A percentile compares a stretch with the other conserved stretches of the same genome.
Conservation (phyloP, 306 rosid genomes). For the Nissolia schottii region DNA sequence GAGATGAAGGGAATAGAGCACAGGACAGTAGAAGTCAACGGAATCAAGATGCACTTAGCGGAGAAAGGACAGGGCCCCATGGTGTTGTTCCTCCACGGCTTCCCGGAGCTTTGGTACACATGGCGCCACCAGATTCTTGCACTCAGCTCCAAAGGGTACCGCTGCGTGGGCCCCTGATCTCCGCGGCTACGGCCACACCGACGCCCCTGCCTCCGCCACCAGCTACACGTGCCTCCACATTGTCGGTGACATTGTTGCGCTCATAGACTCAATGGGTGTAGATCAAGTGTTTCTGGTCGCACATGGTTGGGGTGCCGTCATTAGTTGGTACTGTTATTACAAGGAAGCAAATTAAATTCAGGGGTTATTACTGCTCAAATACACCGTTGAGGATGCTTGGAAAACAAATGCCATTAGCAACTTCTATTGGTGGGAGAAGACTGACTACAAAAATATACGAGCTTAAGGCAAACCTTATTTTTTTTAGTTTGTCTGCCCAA, state of each 20-base stretch:
- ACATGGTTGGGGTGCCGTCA: constrained; percentile 35
- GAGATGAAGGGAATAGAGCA: constrained; percentile 21
- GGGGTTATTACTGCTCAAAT: too few species aligned
- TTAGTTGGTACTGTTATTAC: constrained; percentile 32
- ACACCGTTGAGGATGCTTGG: too few species aligned
- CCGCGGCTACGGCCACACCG: constrained; percentile 36
- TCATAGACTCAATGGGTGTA: constrained; percentile 23
- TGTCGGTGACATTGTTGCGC: constrained; percentile 28
- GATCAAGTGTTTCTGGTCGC: constrained; percentile 27
- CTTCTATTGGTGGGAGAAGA: too few species aligned
- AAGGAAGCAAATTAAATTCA: too few species aligned
- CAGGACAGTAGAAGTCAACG: constrained; percentile 25
- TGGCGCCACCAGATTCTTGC: constrained; percentile 32
- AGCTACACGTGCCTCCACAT: constrained; percentile 20
- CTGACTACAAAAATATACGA: too few species aligned
- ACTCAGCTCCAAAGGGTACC: constrained; percentile 24
- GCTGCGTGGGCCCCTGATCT: constrained; percentile 34
- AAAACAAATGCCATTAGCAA: too few species aligned
- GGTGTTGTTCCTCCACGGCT: constrained; percentile 39
- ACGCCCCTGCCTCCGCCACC: not conserved
- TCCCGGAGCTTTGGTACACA: constrained; percentile 38
- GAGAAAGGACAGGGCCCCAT: constrained; percentile 34
- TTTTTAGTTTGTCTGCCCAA: too few species aligned
- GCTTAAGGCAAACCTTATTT: too few species aligned
- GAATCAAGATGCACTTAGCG: constrained; percentile 34